Conservation (phyloP, 805 yeast species). For the Ogataea parapolymorpha region DNA sequence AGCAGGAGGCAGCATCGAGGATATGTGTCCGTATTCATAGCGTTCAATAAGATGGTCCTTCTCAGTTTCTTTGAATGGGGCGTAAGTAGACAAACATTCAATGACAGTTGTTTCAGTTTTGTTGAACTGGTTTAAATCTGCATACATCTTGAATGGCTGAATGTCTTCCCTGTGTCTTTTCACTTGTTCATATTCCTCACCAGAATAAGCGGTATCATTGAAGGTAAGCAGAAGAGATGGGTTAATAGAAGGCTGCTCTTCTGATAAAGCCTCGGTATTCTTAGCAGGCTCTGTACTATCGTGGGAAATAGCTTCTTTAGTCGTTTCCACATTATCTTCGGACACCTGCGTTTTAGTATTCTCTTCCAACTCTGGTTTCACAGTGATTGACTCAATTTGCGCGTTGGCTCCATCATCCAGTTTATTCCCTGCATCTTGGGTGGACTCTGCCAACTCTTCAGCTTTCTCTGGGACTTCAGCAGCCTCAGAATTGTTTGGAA, state of each 20-base stretch:
- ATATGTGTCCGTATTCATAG: slow-evolving; percentile 48
- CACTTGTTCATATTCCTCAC: slow-evolving; percentile 3
- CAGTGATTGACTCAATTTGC: slow-evolving; percentile 4
- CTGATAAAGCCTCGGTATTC: too few relatives aligned
- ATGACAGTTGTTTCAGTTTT: slow-evolving; percentile 46
- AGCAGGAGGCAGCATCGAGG: slow-evolving; percentile 60
- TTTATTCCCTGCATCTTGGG: background rate
- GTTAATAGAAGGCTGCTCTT: background rate
- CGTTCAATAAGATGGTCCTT: slow-evolving; percentile 29
- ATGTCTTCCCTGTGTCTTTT: background rate
- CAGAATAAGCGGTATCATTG: slow-evolving; percentile 23
- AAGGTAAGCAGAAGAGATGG: slow-evolving; percentile 33
- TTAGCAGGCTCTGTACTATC: too few relatives aligned
- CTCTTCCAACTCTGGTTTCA: slow-evolving; percentile 2
- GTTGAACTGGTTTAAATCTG: slow-evolving; percentile 40
- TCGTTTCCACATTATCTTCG: background rate
- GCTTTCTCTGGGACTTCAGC: background rate
- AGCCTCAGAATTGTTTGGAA: background rate
- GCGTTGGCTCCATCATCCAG: background rate
- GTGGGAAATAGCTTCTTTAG: too few relatives aligned
- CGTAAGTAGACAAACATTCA: slow-evolving; percentile 44
- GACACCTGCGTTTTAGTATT: background rate
- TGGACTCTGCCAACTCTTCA: too few relatives aligned
- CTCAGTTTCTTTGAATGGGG: slow-evolving; percentile 42
- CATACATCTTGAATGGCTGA: slow-evolving; percentile 45